phyloP scores from a whole-genome alignment of 2,329 filamentous ascomycete species.

The Aspergillus pseudoglaucus region DNA sequence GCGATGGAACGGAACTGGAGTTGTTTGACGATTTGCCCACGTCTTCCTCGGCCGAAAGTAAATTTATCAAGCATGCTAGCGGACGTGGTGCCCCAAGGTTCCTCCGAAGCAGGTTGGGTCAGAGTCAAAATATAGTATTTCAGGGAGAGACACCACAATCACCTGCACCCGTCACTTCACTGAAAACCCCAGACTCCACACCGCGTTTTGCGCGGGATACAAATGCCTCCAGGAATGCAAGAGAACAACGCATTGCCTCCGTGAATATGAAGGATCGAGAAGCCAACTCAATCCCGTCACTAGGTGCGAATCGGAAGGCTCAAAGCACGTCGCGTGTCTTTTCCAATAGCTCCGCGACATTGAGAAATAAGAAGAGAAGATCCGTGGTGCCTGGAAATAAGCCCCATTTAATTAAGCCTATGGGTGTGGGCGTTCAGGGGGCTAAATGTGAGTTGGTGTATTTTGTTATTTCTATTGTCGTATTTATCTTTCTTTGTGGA shows the following conservation, averaged over 20 bases:
- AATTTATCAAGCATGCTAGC: slow-evolving; percentile 72
- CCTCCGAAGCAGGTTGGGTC: slow-evolving; percentile 46
- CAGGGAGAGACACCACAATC: slow-evolving; percentile 43
- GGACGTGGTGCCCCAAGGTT: slow-evolving; percentile 62
- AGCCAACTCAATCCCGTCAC: slow-evolving; percentile 42
- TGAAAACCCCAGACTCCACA: slow-evolving; percentile 43
- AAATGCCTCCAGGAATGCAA: slow-evolving; percentile 58
- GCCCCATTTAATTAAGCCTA: slow-evolving; percentile 82
- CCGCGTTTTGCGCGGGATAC: slow-evolving; percentile 63
- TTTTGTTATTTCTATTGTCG: background rate
- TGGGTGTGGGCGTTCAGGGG: slow-evolving; percentile 65
- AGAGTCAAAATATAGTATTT: slow-evolving; percentile 27
- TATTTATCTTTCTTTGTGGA: slow-evolving; percentile 8
- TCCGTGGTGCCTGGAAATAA: slow-evolving; percentile 44
- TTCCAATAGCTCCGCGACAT: slow-evolving; percentile 41
- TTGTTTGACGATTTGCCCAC: slow-evolving; percentile 92
- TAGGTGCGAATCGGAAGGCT: slow-evolving; percentile 55
- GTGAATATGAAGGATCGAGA: slow-evolving; percentile 34
- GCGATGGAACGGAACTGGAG: slow-evolving; percentile 87
- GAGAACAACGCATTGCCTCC: slow-evolving; percentile 53
- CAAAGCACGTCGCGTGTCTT: slow-evolving; percentile 47
- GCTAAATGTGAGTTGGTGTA: slow-evolving; percentile 62
- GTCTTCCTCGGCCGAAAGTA: slow-evolving; percentile 71
- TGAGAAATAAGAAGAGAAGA: slow-evolving; percentile 40
- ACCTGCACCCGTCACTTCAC: slow-evolving; percentile 52